These are phyloP conservation scores for Quercus gilva DNA, from an alignment of 306 rosid species.

Conservation along the genomic window DNA sequence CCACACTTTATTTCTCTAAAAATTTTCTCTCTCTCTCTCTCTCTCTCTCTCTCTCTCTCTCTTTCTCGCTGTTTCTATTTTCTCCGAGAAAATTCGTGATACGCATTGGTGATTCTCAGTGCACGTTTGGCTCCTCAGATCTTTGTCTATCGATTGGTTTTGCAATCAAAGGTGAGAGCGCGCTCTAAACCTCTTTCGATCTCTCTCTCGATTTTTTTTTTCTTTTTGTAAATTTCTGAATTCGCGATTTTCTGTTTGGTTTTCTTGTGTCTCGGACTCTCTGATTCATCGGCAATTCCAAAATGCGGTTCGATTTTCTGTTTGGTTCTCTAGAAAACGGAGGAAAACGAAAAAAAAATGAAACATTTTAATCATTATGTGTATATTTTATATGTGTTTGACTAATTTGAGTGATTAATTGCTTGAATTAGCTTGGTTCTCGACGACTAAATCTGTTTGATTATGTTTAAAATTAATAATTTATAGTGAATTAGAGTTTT, in stretches of 20 bases:
- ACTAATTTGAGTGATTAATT: neutral
- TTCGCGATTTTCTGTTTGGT: conserved; percentile 16
- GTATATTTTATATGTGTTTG: neutral
- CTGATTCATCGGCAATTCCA: conserved; percentile 13
- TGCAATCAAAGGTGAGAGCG: conserved; percentile 44
- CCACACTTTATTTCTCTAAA: conserved; percentile 46
- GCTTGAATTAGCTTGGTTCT: conserved; percentile 1
- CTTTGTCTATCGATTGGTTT: conserved; percentile 8
- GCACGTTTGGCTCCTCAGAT: neutral
- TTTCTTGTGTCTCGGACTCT: conserved; percentile 17
- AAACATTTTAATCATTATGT: neutral
- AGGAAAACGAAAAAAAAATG: neutral
- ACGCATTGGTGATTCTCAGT: conserved; percentile 54
- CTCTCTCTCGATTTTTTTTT: neutral
- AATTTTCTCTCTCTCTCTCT: neutral
- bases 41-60: too few species aligned
- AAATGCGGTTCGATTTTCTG: conserved; percentile 44
- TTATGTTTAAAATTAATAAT: conserved; percentile 1
- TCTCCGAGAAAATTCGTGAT: conserved; percentile 24
- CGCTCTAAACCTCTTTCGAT: conserved; percentile 9
- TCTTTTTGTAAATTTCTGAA: conserved; percentile 2
- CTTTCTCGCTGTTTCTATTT: neutral
- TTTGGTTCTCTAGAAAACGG: conserved; percentile 30
- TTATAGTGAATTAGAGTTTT: conserved; percentile 10
- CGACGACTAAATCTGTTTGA: conserved; percentile 3